Base-by-base conservation (phyloP, 2,329 filamentous ascomycete species). In the Ophiocordyceps australis region DNA sequence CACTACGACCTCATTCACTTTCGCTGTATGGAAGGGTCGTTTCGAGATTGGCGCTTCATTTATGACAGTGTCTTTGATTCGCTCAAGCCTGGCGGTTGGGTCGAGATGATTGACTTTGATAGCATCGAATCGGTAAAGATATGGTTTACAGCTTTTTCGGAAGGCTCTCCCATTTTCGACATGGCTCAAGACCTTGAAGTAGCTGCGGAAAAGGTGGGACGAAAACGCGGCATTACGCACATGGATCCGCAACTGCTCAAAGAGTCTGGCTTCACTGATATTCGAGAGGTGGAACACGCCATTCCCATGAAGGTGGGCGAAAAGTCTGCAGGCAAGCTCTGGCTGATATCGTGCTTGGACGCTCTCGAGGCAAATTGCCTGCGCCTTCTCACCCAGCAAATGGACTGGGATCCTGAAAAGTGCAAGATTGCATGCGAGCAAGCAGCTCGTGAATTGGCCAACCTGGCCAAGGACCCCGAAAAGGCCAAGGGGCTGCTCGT, bases 1-100 rank as follows among this genome's bases (percentile, higher is more conserved):
- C 43, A 54, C 9, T 62, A 66, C 33, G 66, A 72, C 38, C 44
- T 72, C 9, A 54, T 72, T 16, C 66, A 72, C 37, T 46, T 69
- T 28, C 58, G 66, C 5, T 52, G 59, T 32, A 56, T 72, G 54
- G 49, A 60, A 12, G 66, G 64, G 8, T 55, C 65, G 8, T 69
- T 72, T 38, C 43, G 46, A 1, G 59, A 70, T 40, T 72, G 66
- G 66, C 38, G 45, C 18, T 56, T 54, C 31, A 55, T 71, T 15
- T 70, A 68, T 39, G 41, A 50, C 33, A 60, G 64, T 34, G 55
- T 59, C 3, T 62, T 57, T 37, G 47, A 53, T 20, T 65, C 62
- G 30, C 44, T 69, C 20, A 62, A 60, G 30, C 65, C 65, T 1
- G 65, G 65, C 22, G 65, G 63, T 10, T 69, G 59, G 57, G 54